phyloP scores from a whole-genome alignment of 495 filamentous ascomycete genomes.

The Neurospora discreta region DNA sequence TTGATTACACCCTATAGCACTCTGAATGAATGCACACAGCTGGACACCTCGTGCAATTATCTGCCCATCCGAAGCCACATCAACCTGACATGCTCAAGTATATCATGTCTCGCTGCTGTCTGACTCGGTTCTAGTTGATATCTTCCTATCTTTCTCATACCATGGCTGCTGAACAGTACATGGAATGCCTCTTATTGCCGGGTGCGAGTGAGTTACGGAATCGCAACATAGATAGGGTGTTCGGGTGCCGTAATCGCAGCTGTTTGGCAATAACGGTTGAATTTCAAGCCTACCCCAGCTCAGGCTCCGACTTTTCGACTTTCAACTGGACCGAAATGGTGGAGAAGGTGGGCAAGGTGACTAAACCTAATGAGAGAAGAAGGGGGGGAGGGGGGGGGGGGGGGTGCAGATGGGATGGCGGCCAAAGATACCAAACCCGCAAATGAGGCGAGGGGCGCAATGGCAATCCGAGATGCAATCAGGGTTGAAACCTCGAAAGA shows the following conservation, averaged over 20 bases:
- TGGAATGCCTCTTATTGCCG: not conserved
- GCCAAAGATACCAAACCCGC: not conserved
- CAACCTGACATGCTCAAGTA: not conserved
- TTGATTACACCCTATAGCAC: not conserved
- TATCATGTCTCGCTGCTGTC: not conserved
- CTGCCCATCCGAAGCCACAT: not conserved
- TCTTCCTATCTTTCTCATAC: not conserved
- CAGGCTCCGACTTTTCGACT: not conserved
- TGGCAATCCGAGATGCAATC: not conserved
- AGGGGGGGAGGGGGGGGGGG: too few species aligned
- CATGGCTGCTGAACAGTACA: not conserved
- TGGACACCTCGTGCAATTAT: not conserved
- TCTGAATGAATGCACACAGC: not conserved
- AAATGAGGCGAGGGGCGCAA: not conserved
- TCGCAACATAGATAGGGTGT: not conserved
- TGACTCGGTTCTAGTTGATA: not conserved
- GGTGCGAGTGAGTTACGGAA: not conserved
- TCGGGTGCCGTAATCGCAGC: not conserved
- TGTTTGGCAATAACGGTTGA: not conserved
- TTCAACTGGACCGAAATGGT: not conserved
- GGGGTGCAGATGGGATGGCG: not conserved
- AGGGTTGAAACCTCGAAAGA: not conserved
- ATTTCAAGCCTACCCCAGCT: not conserved
- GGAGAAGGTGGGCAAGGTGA: not conserved
- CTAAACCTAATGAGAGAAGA: not conserved